A percentile compares a stretch with the other conserved stretches of the same genome.
phyloP scores from a whole-genome alignment of 345 rosid genomes.

The Acer negundo region DNA sequence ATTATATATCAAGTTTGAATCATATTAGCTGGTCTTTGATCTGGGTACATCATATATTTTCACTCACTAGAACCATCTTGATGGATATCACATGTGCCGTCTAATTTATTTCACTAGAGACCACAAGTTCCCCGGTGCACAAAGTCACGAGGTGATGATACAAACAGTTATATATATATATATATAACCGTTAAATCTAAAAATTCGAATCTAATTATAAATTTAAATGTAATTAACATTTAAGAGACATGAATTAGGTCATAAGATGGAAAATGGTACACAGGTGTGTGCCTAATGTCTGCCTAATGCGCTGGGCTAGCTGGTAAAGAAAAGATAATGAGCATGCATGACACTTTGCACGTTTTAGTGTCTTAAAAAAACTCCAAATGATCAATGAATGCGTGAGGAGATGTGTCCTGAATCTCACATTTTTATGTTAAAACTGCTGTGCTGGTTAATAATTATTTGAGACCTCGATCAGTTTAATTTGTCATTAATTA shows the following conservation, averaged over 20 bases:
- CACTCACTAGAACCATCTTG: not conserved
- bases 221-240: no score
- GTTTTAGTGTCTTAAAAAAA: no score
- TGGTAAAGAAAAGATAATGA: not conserved
- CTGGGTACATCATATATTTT: not conserved
- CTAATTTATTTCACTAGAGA: not conserved
- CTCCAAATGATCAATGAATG: no score
- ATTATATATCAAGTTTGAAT: no score
- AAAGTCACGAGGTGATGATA: not conserved
- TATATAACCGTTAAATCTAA: no score
- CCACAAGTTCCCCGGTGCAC: not conserved
- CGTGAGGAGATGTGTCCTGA: not conserved
- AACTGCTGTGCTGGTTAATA: not conserved
- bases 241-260: constrained; percentile 5
- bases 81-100: not conserved
- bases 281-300: not conserved
- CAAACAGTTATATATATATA: no score
- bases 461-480: not conserved
- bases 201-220: no score
- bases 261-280: not conserved
- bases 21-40: not conserved
- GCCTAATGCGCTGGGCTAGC: not conserved
- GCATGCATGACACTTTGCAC: not conserved
- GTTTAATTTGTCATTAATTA: not conserved
- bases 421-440: not conserved